These are phyloP conservation scores for Talaromyces atroroseus DNA, from an alignment of 2,329 filamentous ascomycete species.

Conservation along the genomic window DNA sequence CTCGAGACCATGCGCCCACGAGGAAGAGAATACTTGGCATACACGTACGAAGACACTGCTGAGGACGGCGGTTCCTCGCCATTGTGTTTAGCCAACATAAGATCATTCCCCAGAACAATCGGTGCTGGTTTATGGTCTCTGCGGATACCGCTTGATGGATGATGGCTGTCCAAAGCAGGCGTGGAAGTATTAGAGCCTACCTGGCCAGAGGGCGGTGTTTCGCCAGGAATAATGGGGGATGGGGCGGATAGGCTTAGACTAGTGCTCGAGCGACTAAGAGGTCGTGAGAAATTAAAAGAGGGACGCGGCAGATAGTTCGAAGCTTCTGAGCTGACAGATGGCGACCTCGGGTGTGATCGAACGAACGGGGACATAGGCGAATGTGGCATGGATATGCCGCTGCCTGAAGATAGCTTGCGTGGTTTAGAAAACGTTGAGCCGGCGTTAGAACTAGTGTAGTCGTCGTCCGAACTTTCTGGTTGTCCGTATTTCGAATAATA, in stretches of 20 bases:
- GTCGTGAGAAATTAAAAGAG: constrained; percentile 89
- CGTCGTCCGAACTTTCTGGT: constrained; percentile 62
- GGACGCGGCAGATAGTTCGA: constrained; percentile 66
- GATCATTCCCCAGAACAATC: constrained; percentile 22
- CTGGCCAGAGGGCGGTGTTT: constrained; percentile 20
- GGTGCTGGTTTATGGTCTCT: constrained; percentile 25
- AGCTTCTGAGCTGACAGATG: constrained; percentile 76
- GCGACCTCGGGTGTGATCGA: constrained; percentile 65
- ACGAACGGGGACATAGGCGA: constrained; percentile 61
- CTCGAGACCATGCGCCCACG: constrained; percentile 74
- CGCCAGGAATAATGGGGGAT: constrained; percentile 24
- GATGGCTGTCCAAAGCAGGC: not conserved
- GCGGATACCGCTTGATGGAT: constrained; percentile 12
- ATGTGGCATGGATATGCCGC: constrained; percentile 53
- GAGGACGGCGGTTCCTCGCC: constrained; percentile 29
- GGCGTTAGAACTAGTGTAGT: constrained; percentile 55
- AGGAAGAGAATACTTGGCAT: constrained; percentile 78
- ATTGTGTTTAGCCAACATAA: constrained; percentile 14
- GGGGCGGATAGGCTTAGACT: constrained; percentile 28
- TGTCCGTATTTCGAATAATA: constrained; percentile 57
- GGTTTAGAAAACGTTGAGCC: constrained; percentile 59
- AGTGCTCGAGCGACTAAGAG: constrained; percentile 59
- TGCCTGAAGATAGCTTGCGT: constrained; percentile 75
- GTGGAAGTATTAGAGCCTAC: constrained; percentile 1
- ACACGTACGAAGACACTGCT: constrained; percentile 69